phyloP scores from a whole-genome alignment of 1,284 basidiomycete genomes.

The Cutaneotrichosporon dermatis region DNA sequence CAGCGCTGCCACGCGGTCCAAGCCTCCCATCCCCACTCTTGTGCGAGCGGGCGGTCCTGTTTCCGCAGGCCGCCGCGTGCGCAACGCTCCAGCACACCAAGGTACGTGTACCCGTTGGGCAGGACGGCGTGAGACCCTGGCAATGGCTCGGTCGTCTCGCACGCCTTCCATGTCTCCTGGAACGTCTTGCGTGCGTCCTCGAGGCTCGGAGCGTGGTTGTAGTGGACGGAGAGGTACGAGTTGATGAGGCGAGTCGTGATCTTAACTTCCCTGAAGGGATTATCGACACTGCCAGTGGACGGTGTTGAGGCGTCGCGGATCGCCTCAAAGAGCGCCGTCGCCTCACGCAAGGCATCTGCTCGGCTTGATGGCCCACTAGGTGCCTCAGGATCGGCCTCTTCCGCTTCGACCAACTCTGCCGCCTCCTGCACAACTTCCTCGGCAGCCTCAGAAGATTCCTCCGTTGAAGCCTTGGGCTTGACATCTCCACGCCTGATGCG shows the following conservation, averaged over 20 bases:
- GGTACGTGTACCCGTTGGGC: conserved; percentile 58
- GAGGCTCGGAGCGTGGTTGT: conserved; percentile 51
- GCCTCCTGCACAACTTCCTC: neutral
- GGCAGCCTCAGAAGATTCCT: neutral
- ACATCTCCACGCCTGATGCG: conserved; percentile 12
- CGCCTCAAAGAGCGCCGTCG: conserved; percentile 62
- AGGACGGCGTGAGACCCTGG: neutral
- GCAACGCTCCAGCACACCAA: conserved; percentile 67
- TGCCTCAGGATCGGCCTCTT: neutral
- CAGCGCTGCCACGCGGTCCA: conserved; percentile 35
- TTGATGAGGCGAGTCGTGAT: conserved; percentile 66
- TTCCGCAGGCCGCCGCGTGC: conserved; percentile 30
- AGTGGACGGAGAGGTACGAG: conserved; percentile 73
- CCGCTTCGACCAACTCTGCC: neutral
- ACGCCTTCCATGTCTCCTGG: conserved; percentile 27
- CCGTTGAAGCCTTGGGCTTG: neutral
- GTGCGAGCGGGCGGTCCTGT: conserved; percentile 20
- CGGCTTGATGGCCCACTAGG: conserved; percentile 56
- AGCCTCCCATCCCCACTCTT: conserved; percentile 26
- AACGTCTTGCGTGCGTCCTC: conserved; percentile 48
- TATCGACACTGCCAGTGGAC: conserved; percentile 12
- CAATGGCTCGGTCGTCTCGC: conserved; percentile 36
- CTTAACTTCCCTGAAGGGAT: conserved; percentile 59
- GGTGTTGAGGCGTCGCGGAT: conserved; percentile 56
- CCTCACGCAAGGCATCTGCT: conserved; percentile 70